Evolutionary conservation across 2,329 filamentous ascomycete species (phyloP), one percentile per base, ranked within the genome.

Genomic region (Paraphaeosphaeria sporulosa): DNA sequence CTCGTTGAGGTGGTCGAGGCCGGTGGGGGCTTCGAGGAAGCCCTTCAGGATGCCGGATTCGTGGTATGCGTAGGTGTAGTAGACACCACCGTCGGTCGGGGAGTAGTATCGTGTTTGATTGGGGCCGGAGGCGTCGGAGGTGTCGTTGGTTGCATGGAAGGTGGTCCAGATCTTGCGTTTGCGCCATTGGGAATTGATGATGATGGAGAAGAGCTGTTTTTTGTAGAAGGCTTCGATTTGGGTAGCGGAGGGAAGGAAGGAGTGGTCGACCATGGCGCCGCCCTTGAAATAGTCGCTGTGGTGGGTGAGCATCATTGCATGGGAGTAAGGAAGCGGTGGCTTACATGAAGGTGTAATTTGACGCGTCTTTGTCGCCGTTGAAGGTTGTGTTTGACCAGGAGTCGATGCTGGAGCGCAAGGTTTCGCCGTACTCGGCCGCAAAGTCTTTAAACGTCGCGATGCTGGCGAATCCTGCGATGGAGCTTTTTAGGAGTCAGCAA

Each of bases 201-300:
- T 32, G 17, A 25, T 30, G 38, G 51, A 54, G 51, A 44, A 25
- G 23, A 54, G 25, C 19, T 44, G 51, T 30, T 43, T 54, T 12
- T 30, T 54, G 51, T 54, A 54, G 38, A 54, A 54, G 38, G 51
- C 30, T 32, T 54, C 51, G 21, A 54, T 44, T n/a, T 43, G 23
- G 4, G 51, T 32, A n/a, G 51, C 21, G 42, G 51, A 54, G 23
- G 51, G 51, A 21, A 54, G 38, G 51, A 43, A 38, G 38, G 51
- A 25, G 21, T 43, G 21, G 21, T 43, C 36, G 34, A 44, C n/a
- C 21, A 54, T 27, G 34, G 51, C 10, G 23, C 51, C 51, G 15
- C 38, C 36, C 13, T 2, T 2, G 23, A 54, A 23, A 27, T 54
- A 54, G 38, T 54, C 51, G 17, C 51, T 54, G 15, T 17, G 4